Evolutionary conservation across 1,284 basidiomycete species (phyloP).

Genomic region (Papiliotrema fonsecae): DNA sequence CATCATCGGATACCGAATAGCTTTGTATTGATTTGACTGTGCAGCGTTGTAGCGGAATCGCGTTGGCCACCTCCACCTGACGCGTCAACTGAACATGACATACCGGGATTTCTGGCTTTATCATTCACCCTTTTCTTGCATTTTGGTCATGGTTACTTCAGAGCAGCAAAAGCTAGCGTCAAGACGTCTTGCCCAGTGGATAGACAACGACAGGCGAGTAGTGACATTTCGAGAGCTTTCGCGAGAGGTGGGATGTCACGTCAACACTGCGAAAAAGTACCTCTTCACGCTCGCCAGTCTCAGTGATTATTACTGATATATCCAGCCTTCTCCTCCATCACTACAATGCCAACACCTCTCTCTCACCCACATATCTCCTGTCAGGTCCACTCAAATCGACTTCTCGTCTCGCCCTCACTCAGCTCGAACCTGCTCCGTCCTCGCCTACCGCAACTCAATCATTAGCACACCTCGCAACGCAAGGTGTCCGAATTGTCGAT

Average conservation of each 20-base stretch:
- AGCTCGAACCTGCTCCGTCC: slow-evolving; percentile 5
- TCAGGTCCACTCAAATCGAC: slow-evolving; percentile 30
- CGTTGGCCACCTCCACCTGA: background rate
- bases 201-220: slow-evolving; percentile 30
- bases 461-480: slow-evolving; percentile 25
- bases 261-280: slow-evolving; percentile 41
- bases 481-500: slow-evolving; percentile 36
- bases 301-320: too few species aligned
- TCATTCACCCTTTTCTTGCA: background rate
- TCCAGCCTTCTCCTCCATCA: slow-evolving; percentile 23
- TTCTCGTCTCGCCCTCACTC: slow-evolving; percentile 23
- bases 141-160: background rate
- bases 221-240: slow-evolving; percentile 38
- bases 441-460: slow-evolving; percentile 20
- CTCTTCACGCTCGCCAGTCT: too few species aligned
- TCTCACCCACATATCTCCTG: slow-evolving; percentile 34
- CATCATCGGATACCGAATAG: too few species aligned
- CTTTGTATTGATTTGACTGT: too few species aligned
- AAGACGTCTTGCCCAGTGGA: slow-evolving; percentile 25
- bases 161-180: slow-evolving; percentile 22
- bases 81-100: background rate
- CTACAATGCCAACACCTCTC: slow-evolving; percentile 17
- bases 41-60: too few species aligned
- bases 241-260: slow-evolving; percentile 36
- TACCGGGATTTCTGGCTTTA: background rate